Evolutionary conservation across 345 rosid species (phyloP).

Genomic region (Brassica cretica): DNA sequence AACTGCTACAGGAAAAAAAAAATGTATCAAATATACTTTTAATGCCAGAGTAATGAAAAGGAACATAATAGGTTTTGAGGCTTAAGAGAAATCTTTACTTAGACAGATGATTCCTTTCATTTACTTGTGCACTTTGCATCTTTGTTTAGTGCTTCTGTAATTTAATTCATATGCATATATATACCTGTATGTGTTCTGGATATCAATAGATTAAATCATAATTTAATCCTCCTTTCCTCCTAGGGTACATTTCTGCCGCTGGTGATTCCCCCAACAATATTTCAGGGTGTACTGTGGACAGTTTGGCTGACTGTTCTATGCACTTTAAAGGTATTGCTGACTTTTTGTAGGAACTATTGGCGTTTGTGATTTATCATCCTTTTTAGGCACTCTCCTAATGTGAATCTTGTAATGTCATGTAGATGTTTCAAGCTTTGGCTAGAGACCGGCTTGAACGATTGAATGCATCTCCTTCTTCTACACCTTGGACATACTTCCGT

Average conservation of each 20-base stretch:
- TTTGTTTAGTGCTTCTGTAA: not conserved
- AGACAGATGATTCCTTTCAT: slow-evolving; percentile 11
- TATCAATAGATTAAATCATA: slow-evolving; percentile 3
- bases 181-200: not conserved
- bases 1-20: slow-evolving; percentile 1
- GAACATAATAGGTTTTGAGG: slow-evolving; percentile 8
- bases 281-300: slow-evolving; percentile 86
- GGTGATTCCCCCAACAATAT: slow-evolving; percentile 80
- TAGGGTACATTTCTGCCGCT: slow-evolving; percentile 92
- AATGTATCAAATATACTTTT: not conserved
- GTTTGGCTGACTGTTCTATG: slow-evolving; percentile 82
- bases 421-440: slow-evolving; percentile 99
- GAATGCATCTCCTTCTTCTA: slow-evolving; percentile 95
- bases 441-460: slow-evolving; percentile 94
- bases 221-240: slow-evolving; percentile 5
- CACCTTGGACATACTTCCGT: slow-evolving; percentile 84
- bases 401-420: slow-evolving; percentile 29
- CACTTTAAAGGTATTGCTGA: slow-evolving; percentile 69
- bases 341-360: slow-evolving; percentile 16
- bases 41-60: not conserved
- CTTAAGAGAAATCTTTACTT: slow-evolving; percentile 17
- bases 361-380: slow-evolving; percentile 13
- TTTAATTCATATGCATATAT: not conserved
- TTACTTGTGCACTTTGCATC: slow-evolving; percentile 7
- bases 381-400: slow-evolving; percentile 12